Conservation (phyloP, 108 stramenopile genomes). For the Conticribra weissflogii region DNA sequence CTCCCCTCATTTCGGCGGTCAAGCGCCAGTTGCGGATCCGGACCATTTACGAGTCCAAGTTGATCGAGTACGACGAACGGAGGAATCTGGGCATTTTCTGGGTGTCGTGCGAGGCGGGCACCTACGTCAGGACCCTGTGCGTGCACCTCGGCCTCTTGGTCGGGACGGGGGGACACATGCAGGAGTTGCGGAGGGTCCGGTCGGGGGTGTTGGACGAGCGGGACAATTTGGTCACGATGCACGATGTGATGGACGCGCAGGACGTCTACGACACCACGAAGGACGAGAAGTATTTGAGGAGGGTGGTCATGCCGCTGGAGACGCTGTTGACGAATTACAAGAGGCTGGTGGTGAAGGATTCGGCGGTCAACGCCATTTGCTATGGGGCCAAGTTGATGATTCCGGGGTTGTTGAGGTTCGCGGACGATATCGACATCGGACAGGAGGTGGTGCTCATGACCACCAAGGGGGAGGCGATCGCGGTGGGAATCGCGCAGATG, state of each 20-base stretch:
- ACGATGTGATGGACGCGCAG: conserved; percentile 99
- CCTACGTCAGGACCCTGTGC: conserved; percentile 99
- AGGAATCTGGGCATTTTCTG: conserved; percentile 96
- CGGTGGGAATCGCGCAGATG: conserved; percentile 99
- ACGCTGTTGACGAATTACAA: conserved; percentile 95
- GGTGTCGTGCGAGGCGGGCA: conserved; percentile 98
- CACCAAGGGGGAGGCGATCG: conserved; percentile 99
- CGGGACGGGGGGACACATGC: conserved; percentile 99
- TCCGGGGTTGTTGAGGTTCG: conserved; percentile 97
- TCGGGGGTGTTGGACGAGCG: conserved; percentile 92
- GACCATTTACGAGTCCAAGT: conserved; percentile 96
- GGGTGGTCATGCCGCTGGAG: conserved; percentile 98
- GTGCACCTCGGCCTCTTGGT: conserved; percentile 97
- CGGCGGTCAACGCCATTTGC: conserved; percentile 99
- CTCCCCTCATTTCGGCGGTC: conserved; percentile 99
- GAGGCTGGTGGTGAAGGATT: conserved; percentile 99
- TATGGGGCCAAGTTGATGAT: conserved; percentile 99
- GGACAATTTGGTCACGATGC: conserved; percentile 98
- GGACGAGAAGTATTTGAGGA: conserved; percentile 98
- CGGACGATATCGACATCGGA: conserved; percentile 96
- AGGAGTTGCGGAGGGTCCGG: conserved; percentile 97
- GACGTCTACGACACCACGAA: conserved; percentile 97
- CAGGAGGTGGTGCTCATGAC: conserved; percentile 99
- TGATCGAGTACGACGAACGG: conserved; percentile 96
- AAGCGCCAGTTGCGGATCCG: conserved; percentile 99